These are phyloP conservation scores for Termitomyces bulborhizus DNA, from an alignment of 768 basidiomycete species.

Conservation along the genomic window DNA sequence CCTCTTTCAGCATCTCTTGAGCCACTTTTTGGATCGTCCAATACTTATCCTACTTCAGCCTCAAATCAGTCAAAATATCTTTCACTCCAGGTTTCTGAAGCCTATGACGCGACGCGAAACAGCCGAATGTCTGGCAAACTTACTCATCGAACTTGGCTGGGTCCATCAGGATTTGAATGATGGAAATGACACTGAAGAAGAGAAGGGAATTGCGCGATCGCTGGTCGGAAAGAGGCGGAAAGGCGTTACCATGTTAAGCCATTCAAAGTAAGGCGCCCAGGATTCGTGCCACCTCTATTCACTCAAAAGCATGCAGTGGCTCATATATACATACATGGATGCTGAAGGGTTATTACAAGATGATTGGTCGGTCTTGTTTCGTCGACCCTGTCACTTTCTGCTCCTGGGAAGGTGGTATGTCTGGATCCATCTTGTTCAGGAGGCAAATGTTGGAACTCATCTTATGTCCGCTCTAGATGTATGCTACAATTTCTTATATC, in stretches of 20 bases:
- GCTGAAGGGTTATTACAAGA: constrained; percentile 66
- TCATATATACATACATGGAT: constrained; percentile 88
- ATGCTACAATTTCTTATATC: constrained; percentile 88
- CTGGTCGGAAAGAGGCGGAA: constrained; percentile 20
- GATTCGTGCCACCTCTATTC: background rate
- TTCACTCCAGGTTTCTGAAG: constrained; percentile 65
- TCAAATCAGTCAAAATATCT: constrained; percentile 81
- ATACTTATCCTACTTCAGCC: constrained; percentile 75
- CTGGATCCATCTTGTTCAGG: background rate
- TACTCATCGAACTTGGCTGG: constrained; percentile 65
- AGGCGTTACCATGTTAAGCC: constrained; percentile 77
- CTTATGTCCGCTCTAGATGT: constrained; percentile 45
- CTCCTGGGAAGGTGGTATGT: constrained; percentile 88
- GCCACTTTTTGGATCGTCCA: constrained; percentile 57
- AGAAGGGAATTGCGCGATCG: constrained; percentile 17
- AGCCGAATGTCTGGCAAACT: constrained; percentile 45
- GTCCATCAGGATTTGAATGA: constrained; percentile 23
- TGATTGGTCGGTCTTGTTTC: constrained; percentile 76
- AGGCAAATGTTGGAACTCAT: background rate
- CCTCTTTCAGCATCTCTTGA: constrained; percentile 55
- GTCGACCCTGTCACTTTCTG: constrained; percentile 90
- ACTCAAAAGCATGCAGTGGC: constrained; percentile 37
- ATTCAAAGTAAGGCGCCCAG: constrained; percentile 67
- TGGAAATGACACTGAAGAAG: constrained; percentile 20
- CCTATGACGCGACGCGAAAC: constrained; percentile 65